Base-by-base conservation (phyloP, 1,284 basidiomycete species). In the Leccinum proliferum region DNA sequence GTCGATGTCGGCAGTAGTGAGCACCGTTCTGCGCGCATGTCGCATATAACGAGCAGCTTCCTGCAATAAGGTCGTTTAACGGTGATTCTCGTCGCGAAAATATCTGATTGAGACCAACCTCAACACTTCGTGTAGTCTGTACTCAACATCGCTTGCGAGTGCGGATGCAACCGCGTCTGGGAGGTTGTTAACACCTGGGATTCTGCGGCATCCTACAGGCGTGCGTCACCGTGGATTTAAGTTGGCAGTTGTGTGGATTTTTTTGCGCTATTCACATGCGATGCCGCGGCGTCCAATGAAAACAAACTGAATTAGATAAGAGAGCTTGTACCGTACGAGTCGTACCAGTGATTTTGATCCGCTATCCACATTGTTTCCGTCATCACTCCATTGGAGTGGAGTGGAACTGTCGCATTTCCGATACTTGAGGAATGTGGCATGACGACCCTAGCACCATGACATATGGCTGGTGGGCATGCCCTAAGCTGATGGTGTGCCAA, bases 1-100 rank as follows among this genome's bases (percentile, higher is more conserved):
- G 75, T 98, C 95, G 60, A 99, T 88, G 77, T 99, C 96, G 25
- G 89, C 83, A 1, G 94, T 93, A 14, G 89, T 90, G 73, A 99
- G 82, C 0, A 90, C 92, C 34, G 90, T 92, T 62, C 96, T 83
- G 64, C 93, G 88, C 1, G 92, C 90, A 75, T 99, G 96, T 29
- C 94, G 85, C 92, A 98, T 98, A 76, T 97, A 99, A 64, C 95
- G 92, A 29, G 93, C 88, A 10, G 96, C 95, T 82, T 98, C 96
- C 89, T 96, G 76, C 4, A 21, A 29, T 21, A 25, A 52, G 34
- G 43, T 37, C 55, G 18, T 66, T 39, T 35, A 35, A 35, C 35
- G 35, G 14, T 4, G 14, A 9, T 18, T 7, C 2, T 35, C 6
- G n/a, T 52, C 34, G 37, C 3, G 6, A 12, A 25, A 29, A 35